Evolutionary conservation across 306 rosid species (phyloP), one percentile per base, ranked within the genome.

Genomic region (Pyrus bretschneideri): DNA sequence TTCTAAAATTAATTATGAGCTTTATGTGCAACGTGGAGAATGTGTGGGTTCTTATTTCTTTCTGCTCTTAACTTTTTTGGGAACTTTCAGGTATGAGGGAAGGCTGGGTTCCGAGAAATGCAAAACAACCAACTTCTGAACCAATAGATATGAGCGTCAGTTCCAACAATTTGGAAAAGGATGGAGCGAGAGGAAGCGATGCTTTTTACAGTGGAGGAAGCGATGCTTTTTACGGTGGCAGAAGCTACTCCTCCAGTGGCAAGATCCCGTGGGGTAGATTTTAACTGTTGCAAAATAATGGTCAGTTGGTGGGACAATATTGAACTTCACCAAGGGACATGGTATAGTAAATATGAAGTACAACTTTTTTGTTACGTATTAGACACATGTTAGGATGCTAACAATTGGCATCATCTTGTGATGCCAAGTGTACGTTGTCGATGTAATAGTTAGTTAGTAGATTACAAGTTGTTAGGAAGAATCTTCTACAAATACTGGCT

Each of bases 1-100:
- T 62, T 82, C 64, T 54, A 40, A 72, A 81, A 71, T 72, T 79
- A 81, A 74, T 62, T 67, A 55, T 78, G 69, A 33, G 67, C 67
- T 63, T 52, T 71, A 52, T 54, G 79, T 49, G 62, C 51, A 76
- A 17, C 46, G 15, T 12, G 23, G 31, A 74, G 63, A 83, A 67
- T 13, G 42, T 60, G 83, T 82, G 38, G 55, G 30, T 69, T 69
- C 61, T 65, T 27, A 44, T 77, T 68, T 68, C 73, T 31, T 59
- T 83, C 25, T 46, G 69, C 77, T 66, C 64, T 76, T 52, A 83
- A 51, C 60, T 82, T 63, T 72, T 58, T 78, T 72, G 73, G 79
- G 81, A 82, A 76, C 70, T 81, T 82, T 79, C 58, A 91, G 98
- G 88, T 91, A 90, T 66, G 90, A 87, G 77, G 93, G 87, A 67